Evolutionary conservation across 176 grass and related monocot species (phyloP).

Genomic region (Miscanthus lutarioriparius): DNA sequence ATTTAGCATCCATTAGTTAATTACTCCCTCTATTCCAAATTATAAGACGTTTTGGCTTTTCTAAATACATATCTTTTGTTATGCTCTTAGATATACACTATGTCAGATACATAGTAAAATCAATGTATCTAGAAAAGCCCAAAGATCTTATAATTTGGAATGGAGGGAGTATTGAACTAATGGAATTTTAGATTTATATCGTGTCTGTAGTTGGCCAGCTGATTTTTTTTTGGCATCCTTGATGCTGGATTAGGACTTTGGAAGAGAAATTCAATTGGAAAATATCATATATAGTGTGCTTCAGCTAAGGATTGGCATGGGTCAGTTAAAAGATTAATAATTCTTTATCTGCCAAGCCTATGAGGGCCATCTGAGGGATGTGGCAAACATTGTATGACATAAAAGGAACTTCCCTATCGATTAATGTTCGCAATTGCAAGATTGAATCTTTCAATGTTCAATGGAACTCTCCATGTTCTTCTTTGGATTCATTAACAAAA

Average conservation of each 20-base stretch:
- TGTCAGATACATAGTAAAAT: too few species aligned
- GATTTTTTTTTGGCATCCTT: background rate
- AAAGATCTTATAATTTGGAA: too few species aligned
- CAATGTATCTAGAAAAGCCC: too few species aligned
- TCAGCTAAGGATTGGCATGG: background rate
- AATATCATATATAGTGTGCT: background rate
- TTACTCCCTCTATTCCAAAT: too few species aligned
- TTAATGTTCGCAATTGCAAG: background rate
- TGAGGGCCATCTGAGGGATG: background rate
- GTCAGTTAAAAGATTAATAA: background rate
- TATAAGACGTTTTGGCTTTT: too few species aligned
- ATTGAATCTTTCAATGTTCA: background rate
- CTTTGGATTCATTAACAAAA: slow-evolving; percentile 1
- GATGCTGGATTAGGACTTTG: background rate
- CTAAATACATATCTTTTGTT: too few species aligned
- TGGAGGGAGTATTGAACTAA: background rate
- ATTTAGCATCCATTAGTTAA: background rate
- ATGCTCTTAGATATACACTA: too few species aligned
- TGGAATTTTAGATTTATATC: background rate
- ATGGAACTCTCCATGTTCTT: background rate
- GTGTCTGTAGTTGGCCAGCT: background rate
- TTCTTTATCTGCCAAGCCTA: background rate
- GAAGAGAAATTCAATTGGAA: background rate
- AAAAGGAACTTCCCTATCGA: background rate
- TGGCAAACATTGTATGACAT: background rate